Evolutionary conservation across 1,284 basidiomycete species (phyloP), one percentile per base, ranked within the genome.

Genomic region (Marasmius fiardii): DNA sequence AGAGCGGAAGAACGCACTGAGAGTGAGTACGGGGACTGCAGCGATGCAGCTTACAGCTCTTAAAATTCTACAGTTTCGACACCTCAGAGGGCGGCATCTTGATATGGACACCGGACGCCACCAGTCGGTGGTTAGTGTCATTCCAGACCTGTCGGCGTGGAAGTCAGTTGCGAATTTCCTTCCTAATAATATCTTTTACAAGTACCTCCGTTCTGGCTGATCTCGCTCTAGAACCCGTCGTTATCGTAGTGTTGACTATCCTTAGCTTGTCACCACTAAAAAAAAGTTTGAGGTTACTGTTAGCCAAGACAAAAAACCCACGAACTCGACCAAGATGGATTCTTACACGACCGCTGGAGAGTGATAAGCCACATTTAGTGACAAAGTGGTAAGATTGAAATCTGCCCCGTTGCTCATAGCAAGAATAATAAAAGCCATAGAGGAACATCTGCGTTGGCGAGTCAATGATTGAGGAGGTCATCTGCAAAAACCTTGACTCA

Each of bases 301-400:
- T n/a, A n/a, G 41, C 23, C 16, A 45, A 33, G 26, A 4, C 16
- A 21, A 26, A 10, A 16, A 44, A 11, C n/a, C 12, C 23, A 53
- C 54, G 34, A n/a, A n/a, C n/a, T 54, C 51, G 56, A 34, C n/a
- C 20, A 24, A 20, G 43, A 14, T 16, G 28, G 20, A 37, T 31
- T 64, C 70, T 43, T 59, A 77, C 76, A 70, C 43, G 21, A 62
- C 57, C 0, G 73, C 74, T 2, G 70, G 65, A 7, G 68, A 64
- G 60, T 78, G 76, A 64, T 73, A 77, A 14, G 69, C 58, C 4
- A 69, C 64, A 61, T 75, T 74, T 48, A 78, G 71, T 0, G 66
- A 67, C 50, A 74, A 72, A 1, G 76, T 74, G 45, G 76, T 72
- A n/a, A 73, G 74, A 4, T 68, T 62, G 10, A 62, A 61, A 11